A percentile compares a stretch with the other conserved stretches of the same genome.
Evolutionary conservation across 23 red algal species (phyloP).

Genomic region (Gracilaria vermiculophylla): DNA sequence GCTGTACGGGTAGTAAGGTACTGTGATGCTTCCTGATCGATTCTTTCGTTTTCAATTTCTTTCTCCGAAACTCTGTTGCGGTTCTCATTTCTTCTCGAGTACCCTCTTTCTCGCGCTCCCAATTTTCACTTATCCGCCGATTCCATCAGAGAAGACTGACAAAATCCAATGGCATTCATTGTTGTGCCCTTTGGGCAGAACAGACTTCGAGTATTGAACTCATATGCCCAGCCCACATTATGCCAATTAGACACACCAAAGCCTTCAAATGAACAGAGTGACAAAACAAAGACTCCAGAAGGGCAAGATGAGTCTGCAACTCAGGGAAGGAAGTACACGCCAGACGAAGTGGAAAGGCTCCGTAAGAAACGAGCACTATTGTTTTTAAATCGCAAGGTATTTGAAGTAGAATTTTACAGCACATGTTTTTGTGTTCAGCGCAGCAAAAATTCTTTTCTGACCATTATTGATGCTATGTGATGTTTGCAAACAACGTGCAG

Average conservation of each 20-base stretch:
- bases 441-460: neutral
- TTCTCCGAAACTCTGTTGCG: too few species aligned
- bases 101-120: too few species aligned
- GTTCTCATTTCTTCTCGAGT: too few species aligned
- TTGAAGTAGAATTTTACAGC: neutral
- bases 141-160: neutral
- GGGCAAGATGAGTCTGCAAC: neutral
- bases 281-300: neutral
- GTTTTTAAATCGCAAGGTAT: slow-evolving; percentile 30
- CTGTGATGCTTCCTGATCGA: too few species aligned
- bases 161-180: neutral
- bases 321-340: neutral
- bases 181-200: neutral
- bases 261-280: neutral
- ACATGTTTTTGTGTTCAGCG: neutral
- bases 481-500: neutral
- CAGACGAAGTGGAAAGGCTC: slow-evolving; percentile 14
- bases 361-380: slow-evolving; percentile 10
- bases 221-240: neutral
- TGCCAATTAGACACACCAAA: neutral
- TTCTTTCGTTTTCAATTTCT: too few species aligned
- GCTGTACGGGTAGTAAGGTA: too few species aligned
- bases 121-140: too few species aligned
- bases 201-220: neutral
- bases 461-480: neutral